Evolutionary conservation across 2,329 filamentous ascomycete species (phyloP).

Genomic region (Colletotrichum godetiae): DNA sequence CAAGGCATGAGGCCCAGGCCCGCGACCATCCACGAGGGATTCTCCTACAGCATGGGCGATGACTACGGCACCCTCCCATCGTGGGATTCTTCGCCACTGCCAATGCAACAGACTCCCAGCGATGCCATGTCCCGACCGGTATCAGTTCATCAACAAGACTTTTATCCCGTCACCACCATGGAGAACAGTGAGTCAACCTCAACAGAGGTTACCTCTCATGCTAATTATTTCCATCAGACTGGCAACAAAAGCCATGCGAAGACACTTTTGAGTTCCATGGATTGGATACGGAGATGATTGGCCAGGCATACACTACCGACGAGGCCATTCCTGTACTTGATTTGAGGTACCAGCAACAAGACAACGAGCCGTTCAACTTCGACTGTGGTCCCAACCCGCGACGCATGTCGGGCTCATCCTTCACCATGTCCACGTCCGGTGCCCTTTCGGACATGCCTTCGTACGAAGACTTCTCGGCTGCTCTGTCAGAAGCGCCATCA

Average conservation of each 20-base stretch:
- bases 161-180: conserved; percentile 62
- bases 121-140: conserved; percentile 65
- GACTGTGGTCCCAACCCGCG: conserved; percentile 67
- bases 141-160: conserved; percentile 66
- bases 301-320: conserved; percentile 71
- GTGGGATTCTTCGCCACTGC: conserved; percentile 68
- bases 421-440: conserved; percentile 76
- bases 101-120: conserved; percentile 61
- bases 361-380: conserved; percentile 62
- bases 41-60: conserved; percentile 68
- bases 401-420: conserved; percentile 78
- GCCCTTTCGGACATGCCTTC: conserved; percentile 75
- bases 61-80: conserved; percentile 63
- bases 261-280: conserved; percentile 66
- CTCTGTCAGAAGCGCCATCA: conserved; percentile 74
- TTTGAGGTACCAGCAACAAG: conserved; percentile 62
- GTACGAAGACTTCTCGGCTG: conserved; percentile 77
- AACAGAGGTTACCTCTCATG: background rate
- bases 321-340: conserved; percentile 73
- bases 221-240: conserved; percentile 37
- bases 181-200: conserved; percentile 57
- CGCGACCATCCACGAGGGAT: conserved; percentile 70
- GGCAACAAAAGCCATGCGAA: conserved; percentile 68
- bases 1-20: conserved; percentile 64
- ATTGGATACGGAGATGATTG: conserved; percentile 70